These are phyloP conservation scores for Nitzschia sp. DNA, from an alignment of 108 stramenopile species.

Conservation along the genomic window DNA sequence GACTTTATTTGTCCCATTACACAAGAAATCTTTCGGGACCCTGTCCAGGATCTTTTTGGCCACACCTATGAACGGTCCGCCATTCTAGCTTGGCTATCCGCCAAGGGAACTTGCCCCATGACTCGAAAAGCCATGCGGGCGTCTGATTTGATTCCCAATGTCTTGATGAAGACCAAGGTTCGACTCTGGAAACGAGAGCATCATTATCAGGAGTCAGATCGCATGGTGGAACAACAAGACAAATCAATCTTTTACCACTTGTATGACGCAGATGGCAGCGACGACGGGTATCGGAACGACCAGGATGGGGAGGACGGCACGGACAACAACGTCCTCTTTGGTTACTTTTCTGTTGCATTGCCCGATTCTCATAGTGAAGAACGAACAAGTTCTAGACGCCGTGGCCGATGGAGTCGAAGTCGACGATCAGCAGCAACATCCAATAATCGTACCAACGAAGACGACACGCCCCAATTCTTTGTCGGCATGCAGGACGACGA, in stretches of 20 bases:
- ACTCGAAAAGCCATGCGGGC: conserved; percentile 22
- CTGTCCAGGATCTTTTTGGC: conserved; percentile 52
- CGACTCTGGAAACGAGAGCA: conserved; percentile 8
- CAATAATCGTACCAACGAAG: too few relatives aligned
- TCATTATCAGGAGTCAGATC: not conserved
- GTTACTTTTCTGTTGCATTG: too few relatives aligned
- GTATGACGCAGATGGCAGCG: not conserved
- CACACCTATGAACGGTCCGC: conserved; percentile 61
- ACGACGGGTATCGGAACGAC: too few relatives aligned
- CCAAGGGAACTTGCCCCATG: conserved; percentile 21
- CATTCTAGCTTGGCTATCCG: conserved; percentile 29
- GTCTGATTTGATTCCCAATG: conserved; percentile 18
- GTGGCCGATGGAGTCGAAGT: too few relatives aligned
- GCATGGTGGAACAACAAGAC: not conserved
- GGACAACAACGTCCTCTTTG: too few relatives aligned
- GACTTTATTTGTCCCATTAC: conserved; percentile 60
- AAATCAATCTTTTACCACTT: not conserved
- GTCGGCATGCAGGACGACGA: too few relatives aligned
- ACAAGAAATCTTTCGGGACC: conserved; percentile 51
- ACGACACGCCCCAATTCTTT: too few relatives aligned
- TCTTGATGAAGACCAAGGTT: conserved; percentile 3
- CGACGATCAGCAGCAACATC: too few relatives aligned
- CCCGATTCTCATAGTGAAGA: too few relatives aligned
- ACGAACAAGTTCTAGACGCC: too few relatives aligned
- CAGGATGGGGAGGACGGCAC: too few relatives aligned